Conservation (phyloP, 345 rosid species). For the Syzygium aromaticum region DNA sequence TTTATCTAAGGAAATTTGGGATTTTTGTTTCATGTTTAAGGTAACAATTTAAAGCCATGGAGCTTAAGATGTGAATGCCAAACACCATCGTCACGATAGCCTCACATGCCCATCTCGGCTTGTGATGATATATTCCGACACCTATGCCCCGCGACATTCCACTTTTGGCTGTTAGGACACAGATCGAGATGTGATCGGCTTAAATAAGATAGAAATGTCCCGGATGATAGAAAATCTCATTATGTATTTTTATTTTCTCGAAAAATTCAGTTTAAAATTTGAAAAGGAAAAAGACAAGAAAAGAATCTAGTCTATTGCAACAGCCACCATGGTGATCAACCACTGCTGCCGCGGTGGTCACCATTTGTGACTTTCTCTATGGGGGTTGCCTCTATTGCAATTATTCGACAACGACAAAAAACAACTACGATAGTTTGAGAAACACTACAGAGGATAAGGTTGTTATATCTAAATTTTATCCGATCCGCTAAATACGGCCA, state of each 20-base stretch:
- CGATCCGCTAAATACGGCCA: neutral
- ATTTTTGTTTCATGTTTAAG: neutral
- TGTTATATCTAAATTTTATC: neutral
- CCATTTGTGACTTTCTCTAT: neutral
- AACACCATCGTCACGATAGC: neutral
- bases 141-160: neutral
- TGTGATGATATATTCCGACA: neutral
- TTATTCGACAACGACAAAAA: neutral
- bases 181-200: neutral
- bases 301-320: neutral
- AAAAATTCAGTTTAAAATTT: neutral
- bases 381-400: neutral
- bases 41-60: neutral
- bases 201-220: neutral
- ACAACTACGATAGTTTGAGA: neutral
- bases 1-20: neutral
- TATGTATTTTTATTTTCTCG: neutral
- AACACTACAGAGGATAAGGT: neutral
- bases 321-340: neutral
- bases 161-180: neutral
- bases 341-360: neutral
- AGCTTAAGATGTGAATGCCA: neutral
- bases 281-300: neutral
- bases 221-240: neutral
- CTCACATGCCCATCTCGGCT: neutral